A percentile compares a stretch with the other conserved stretches of the same genome.
phyloP scores from a whole-genome alignment of 768 basidiomycete genomes.

The Collybia nuda region DNA sequence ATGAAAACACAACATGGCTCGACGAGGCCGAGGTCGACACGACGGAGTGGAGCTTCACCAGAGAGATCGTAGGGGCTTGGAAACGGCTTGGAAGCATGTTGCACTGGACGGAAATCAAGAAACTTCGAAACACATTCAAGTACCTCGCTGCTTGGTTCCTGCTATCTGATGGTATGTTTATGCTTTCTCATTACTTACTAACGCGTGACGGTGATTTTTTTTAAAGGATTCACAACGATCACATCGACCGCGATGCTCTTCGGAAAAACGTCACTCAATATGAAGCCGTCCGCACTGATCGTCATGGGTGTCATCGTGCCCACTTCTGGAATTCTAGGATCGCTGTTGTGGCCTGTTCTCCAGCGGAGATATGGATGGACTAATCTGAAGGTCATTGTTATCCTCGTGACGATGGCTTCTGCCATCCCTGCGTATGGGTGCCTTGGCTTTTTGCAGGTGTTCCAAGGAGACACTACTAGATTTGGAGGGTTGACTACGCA shows the following conservation, averaged over 20 bases:
- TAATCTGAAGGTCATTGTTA: conserved; percentile 65
- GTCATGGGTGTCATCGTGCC: conserved; percentile 82
- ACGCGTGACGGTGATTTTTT: background rate
- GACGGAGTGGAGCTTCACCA: conserved; percentile 37
- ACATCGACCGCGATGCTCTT: conserved; percentile 92
- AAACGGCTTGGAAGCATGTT: conserved; percentile 73
- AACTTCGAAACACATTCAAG: conserved; percentile 80
- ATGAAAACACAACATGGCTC: conserved; percentile 7
- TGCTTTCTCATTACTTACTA: background rate
- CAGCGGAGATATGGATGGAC: conserved; percentile 67
- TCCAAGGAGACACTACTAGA: conserved; percentile 37
- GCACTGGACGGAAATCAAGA: conserved; percentile 66
- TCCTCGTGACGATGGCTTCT: conserved; percentile 65
- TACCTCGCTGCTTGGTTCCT: conserved; percentile 95
- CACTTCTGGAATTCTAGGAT: conserved; percentile 75
- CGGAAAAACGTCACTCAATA: conserved; percentile 83
- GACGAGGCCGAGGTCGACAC: conserved; percentile 13
- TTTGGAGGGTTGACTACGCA: conserved; percentile 79
- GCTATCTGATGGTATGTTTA: conserved; percentile 75
- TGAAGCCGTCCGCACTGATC: conserved; percentile 76
- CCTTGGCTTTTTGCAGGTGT: conserved; percentile 66
- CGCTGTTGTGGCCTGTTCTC: conserved; percentile 75
- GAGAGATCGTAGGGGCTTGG: conserved; percentile 74
- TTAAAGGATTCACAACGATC: conserved; percentile 88
- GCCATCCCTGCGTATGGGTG: conserved; percentile 80